These are phyloP conservation scores for Boletus semigastroideus DNA, from an alignment of 1,284 basidiomycete species.

Conservation along the genomic window DNA sequence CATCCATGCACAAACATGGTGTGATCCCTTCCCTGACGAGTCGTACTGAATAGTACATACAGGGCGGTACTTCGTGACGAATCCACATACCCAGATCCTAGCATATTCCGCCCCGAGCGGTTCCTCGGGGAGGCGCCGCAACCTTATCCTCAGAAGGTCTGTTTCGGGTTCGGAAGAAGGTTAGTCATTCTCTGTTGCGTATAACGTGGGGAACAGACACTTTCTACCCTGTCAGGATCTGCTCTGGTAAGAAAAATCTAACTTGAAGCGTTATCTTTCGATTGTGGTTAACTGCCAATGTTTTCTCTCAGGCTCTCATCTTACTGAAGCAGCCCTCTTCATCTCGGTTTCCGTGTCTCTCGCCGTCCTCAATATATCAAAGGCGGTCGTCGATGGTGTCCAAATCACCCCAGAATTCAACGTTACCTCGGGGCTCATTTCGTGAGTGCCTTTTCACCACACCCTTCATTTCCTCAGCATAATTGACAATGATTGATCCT, in stretches of 20 bases:
- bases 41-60: neutral
- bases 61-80: conserved; percentile 21
- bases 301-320: conserved; percentile 8
- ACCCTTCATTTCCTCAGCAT: no score
- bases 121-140: conserved; percentile 20
- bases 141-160: neutral
- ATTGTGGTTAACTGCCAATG: no score
- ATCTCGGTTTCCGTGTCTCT: conserved; percentile 20
- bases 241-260: no score
- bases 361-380: conserved; percentile 16
- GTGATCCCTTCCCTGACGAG: no score
- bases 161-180: no score
- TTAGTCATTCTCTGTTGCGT: no score
- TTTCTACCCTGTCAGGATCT: no score
- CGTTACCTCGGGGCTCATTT: conserved; percentile 2
- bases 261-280: no score
- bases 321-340: conserved; percentile 18
- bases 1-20: no score
- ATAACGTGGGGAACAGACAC: no score
- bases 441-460: conserved; percentile 2
- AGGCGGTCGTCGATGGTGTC: conserved; percentile 20
- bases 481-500: no score
- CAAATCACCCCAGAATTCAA: conserved; percentile 15
- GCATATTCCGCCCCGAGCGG: conserved; percentile 23
- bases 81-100: conserved; percentile 19